Conservation (phyloP, 2,329 filamentous ascomycete species). For the Cercospora sesami region DNA sequence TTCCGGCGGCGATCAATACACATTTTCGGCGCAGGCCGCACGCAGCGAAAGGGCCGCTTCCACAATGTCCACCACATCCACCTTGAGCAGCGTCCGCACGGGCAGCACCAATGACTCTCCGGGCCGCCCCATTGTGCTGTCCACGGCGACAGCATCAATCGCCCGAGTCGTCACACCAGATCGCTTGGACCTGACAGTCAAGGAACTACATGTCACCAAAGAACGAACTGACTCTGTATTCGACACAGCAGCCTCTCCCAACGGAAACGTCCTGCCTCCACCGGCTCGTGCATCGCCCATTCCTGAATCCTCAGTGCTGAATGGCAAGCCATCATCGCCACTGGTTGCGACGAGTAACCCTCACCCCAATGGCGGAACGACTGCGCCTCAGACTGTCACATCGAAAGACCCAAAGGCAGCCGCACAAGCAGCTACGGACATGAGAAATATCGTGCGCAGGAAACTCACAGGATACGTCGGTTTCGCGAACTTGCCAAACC, state of each 20-base stretch:
- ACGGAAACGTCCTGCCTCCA: constrained; percentile 46
- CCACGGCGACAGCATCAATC: constrained; percentile 27
- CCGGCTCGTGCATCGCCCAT: constrained; percentile 51
- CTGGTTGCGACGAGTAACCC: constrained; percentile 60
- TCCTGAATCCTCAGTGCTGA: constrained; percentile 43
- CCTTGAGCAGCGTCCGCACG: constrained; percentile 20
- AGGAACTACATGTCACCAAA: constrained; percentile 13
- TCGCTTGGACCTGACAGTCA: constrained; percentile 27
- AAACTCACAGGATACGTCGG: constrained; percentile 98
- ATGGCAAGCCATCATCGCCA: constrained; percentile 57
- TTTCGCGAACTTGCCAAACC: constrained; percentile 97
- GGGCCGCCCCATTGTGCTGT: constrained; percentile 23
- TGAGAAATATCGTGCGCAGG: constrained; percentile 94
- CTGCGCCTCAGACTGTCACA: constrained; percentile 59
- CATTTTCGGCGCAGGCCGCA: constrained; percentile 21
- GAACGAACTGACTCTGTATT: constrained; percentile 15
- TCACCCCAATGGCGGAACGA: constrained; percentile 53
- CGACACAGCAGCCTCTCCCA: constrained; percentile 47
- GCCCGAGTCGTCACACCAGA: constrained; percentile 28
- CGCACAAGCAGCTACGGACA: constrained; percentile 53
- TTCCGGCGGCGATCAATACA: constrained; percentile 22
- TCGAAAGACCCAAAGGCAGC: constrained; percentile 64
- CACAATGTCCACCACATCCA: constrained; percentile 28
- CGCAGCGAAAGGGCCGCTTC: constrained; percentile 9
- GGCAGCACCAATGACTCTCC: constrained; percentile 20